Base-by-base conservation (phyloP, 225 moss, liverwort and hornwort genomes). In the Bryum argenteum region DNA sequence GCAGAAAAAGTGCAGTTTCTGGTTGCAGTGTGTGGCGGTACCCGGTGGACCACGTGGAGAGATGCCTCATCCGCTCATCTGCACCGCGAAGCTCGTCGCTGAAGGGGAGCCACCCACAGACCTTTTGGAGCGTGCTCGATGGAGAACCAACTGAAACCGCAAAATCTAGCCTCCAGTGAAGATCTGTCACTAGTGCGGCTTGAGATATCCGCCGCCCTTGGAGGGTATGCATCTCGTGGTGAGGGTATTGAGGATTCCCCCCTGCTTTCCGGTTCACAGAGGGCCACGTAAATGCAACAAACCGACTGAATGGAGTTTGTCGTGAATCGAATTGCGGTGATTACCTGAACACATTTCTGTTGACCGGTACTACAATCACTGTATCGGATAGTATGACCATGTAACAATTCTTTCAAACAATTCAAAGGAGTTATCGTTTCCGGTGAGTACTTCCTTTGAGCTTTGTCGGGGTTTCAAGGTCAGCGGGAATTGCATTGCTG, bases 1-100 rank as follows among this genome's bases (percentile, higher is more conserved):
- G 43, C 23, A 14, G 3, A 19, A 19, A 73, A 72, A 22, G 67
- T 62, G 62, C 58, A 52, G 69, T 6, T 33, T 33, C 15, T 11
- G 48, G 47, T 47, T 6, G 39, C 62, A n/a, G 48, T 17, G 17
- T 24, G 52, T 43, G 66, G 56, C 42, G 78, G 78, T 78, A 71
- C 26, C 43, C 8, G 39, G 52, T 4, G 66, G 5, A 56, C 78
- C 82, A 82, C 78, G 78, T 81, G 77, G 80, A 16, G 18, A 6
- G 61, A 15, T 4, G 15, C 61, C 82, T 67, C 82, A 78, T 82
- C 75, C 43, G 38, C 40, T 17, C 71, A 70, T 61, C 75, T 57
- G 43, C 37, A 62, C 71, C 63, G 61, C 71, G 61, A 69, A 63
- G 2, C 24, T 61, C 61, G 10, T 33, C 5, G 65, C 48, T 16